Evolutionary conservation across 2,329 filamentous ascomycete species (phyloP), one percentile per base, ranked within the genome.

Genomic region (Aspergillus hortae): DNA sequence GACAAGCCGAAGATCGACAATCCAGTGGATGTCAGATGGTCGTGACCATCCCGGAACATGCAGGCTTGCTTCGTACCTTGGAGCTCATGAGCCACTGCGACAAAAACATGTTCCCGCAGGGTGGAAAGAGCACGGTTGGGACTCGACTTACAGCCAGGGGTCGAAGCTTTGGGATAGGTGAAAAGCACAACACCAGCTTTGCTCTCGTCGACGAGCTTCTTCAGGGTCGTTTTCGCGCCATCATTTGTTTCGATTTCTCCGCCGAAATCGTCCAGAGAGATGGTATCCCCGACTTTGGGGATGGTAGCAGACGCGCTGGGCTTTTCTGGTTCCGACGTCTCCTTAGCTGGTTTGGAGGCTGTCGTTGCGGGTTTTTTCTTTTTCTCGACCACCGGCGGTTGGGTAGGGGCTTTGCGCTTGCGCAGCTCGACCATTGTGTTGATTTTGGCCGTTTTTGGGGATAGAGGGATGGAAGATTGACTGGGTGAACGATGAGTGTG

Each of bases 11-110:
- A 97, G 74, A 99, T 90, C 67, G 86, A 81, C 54, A 95, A 83
- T 7, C 92, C 92, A 50, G 84, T 87, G 25, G 84, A 81, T 10
- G 88, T 92, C 49, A 97, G 81, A 46, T 86, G 77, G 44, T 80
- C 76, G 75, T 95, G 90, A 21, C 84, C 80, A 79, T 97, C 92
- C 66, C 94, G 88, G 81, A 99, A 97, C 61, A 92, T 79, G 75
- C 92, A 96, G 56, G 82, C 94, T 80, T 99, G 94, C 53, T 81
- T 94, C 51, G 91, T 97, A 80, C 92, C 92, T 96, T 96, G 56
- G 23, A 30, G 35, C 59, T 57, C 49, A 35, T 58, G 30, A 56
- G 50, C 33, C n/a, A 51, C 15, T 25, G 6, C 32, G 11, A 32
- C 32, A 35, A 2, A 15, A 33, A 33, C 25, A 12, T 9, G 32